phyloP scores from a whole-genome alignment of 2,329 filamentous ascomycete species.

The Lecanicillium sp. region DNA sequence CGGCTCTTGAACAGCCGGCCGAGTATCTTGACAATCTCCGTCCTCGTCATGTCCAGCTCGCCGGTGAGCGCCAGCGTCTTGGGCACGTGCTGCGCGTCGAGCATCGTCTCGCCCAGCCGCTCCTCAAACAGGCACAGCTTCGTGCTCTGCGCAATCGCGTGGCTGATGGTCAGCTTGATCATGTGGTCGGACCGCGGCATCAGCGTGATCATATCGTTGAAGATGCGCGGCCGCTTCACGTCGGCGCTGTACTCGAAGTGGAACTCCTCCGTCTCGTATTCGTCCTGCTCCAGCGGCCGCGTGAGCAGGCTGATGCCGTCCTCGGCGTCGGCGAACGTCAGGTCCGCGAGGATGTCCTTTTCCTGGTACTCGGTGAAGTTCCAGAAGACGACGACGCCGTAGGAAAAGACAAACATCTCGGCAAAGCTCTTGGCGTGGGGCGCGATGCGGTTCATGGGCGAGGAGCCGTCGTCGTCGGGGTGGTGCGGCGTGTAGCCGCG shows the following conservation, averaged over 20 bases:
- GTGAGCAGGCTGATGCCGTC: constrained; percentile 62
- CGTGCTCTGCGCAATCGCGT: constrained; percentile 95
- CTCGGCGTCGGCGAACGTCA: constrained; percentile 77
- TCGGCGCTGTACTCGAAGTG: constrained; percentile 93
- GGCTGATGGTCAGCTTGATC: constrained; percentile 97
- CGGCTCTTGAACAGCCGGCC: constrained; percentile 87
- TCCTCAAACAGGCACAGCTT: constrained; percentile 96
- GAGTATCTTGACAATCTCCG: constrained; percentile 87
- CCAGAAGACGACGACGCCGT: constrained; percentile 97
- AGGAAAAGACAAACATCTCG: constrained; percentile 96
- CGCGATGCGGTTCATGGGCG: constrained; percentile 53
- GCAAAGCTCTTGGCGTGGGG: constrained; percentile 74
- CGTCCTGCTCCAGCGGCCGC: constrained; percentile 74
- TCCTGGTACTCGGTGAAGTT: constrained; percentile 96
- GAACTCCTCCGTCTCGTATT: constrained; percentile 97
- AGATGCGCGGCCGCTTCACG: constrained; percentile 82
- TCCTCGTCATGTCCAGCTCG: constrained; percentile 81
- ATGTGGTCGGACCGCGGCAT: constrained; percentile 89
- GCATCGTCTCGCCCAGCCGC: constrained; percentile 90
- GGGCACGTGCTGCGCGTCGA: constrained; percentile 85
- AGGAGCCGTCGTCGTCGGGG: constrained; percentile 37
- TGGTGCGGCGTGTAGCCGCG: constrained; percentile 19
- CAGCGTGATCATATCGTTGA: constrained; percentile 99
- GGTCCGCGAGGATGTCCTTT: constrained; percentile 89
- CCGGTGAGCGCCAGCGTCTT: constrained; percentile 84